Evolutionary conservation across 1,284 basidiomycete species (phyloP), one percentile per base, ranked within the genome.

Genomic region (Ustilago loliicola): DNA sequence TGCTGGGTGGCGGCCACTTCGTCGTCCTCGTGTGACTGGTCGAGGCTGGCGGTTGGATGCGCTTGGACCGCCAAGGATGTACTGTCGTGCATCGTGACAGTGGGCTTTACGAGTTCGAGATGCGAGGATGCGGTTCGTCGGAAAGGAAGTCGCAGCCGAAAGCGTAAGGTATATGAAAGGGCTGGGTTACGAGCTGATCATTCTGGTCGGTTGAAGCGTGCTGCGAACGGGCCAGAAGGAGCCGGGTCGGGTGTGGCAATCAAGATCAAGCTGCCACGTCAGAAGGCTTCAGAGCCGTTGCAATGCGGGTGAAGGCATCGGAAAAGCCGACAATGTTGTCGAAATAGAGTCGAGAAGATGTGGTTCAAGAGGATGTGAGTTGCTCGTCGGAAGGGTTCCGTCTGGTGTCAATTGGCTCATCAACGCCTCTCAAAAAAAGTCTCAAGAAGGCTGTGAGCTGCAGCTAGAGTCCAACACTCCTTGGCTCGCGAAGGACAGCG

Each of bases 1-100:
- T 64, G 71, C 54, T 74, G 72, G 13, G 76, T 78, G 23, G 70
- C 66, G 45, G 72, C 71, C 6, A 71, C 29, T 13, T 74, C 66
- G 32, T 78, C 66, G 32, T 78, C 75, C 2, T 72, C 70, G 5
- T 19, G 30, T 19, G 45, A 34, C 23, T 47, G 50, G 38, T 65
- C 48, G 32, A 29, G 30, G n/a, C 23, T 23, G 30, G 1, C 30
- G 1, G 27, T 15, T 15, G 62, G 23, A 45, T 32, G n/a, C 38
- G 61, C 61, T 29, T 42, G 51, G 56, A 51, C 55, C 36, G 25
- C n/a, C 34, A 32, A 9, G 19, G 53, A 13, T 2, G 57, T 17
- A 1, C 25, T 45, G 11, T 34, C 2, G 17, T 36, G 60, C 21
- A 36, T 52, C 32, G 32, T 40, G 58, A 25, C 42, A 21, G 17